These are phyloP conservation scores for Aristolochia fimbriata DNA, from an alignment of 164 flowering plant genomes.

Conservation along the genomic window DNA sequence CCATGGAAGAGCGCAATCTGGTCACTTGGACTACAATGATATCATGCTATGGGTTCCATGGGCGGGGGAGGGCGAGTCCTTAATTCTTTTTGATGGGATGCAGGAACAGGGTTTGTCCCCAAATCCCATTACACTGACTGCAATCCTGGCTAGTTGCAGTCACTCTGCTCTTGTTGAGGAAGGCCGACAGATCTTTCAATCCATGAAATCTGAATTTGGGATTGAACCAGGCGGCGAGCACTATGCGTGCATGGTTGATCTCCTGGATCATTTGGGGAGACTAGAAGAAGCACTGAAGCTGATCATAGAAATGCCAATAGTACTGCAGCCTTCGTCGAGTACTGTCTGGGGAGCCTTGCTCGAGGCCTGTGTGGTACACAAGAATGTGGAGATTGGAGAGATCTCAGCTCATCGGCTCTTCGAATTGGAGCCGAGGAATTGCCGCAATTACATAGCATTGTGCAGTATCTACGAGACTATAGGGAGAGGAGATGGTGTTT, in stretches of 20 bases:
- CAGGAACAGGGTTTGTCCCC: slow-evolving; percentile 26
- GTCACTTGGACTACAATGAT: slow-evolving; percentile 60
- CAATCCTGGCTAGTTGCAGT: slow-evolving; percentile 47
- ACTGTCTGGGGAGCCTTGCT: slow-evolving; percentile 70
- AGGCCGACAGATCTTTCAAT: slow-evolving; percentile 34
- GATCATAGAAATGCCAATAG: slow-evolving; percentile 22
- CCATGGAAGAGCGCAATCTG: slow-evolving; percentile 23
- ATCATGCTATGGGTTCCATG: slow-evolving; percentile 49
- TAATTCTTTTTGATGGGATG: slow-evolving; percentile 39
- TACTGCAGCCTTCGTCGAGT: slow-evolving; percentile 28
- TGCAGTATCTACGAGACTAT: slow-evolving; percentile 38
- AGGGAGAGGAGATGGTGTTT: slow-evolving; percentile 27
- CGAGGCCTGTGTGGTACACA: slow-evolving; percentile 38
- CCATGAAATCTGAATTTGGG: slow-evolving; percentile 26
- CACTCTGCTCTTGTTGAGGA: slow-evolving; percentile 42
- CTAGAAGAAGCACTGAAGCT: slow-evolving; percentile 38
- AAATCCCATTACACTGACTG: slow-evolving; percentile 39
- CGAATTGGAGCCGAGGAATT: slow-evolving; percentile 40
- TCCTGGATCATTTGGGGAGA: slow-evolving; percentile 42
- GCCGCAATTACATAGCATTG: slow-evolving; percentile 54
- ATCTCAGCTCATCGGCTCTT: slow-evolving; percentile 45
- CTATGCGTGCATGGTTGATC: slow-evolving; percentile 58
- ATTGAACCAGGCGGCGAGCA: slow-evolving; percentile 36
- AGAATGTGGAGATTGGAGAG: slow-evolving; percentile 48
- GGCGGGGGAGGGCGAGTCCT: slow-evolving; percentile 42